phyloP scores from a whole-genome alignment of 106 monocot genomes.

The Allium fistulosum region DNA sequence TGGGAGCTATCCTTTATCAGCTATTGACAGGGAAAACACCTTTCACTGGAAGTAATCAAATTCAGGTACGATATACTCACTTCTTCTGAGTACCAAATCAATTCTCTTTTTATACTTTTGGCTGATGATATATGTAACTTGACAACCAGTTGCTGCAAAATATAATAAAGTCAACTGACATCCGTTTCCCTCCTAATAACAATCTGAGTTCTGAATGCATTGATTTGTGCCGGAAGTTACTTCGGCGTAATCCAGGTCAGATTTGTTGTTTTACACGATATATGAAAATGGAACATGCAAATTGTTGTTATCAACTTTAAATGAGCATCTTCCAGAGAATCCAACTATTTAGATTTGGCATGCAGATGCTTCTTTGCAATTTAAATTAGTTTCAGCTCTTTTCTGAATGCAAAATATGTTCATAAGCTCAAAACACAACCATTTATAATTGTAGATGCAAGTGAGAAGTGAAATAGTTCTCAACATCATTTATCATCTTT shows the following conservation, averaged over 20 bases:
- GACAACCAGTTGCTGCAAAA: slow-evolving; percentile 69
- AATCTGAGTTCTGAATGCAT: slow-evolving; percentile 67
- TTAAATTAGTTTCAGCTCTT: neutral
- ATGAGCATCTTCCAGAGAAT: too few relatives aligned
- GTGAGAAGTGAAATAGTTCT: too few relatives aligned
- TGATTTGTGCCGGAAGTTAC: slow-evolving; percentile 86
- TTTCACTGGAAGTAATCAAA: slow-evolving; percentile 73
- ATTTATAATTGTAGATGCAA: too few relatives aligned
- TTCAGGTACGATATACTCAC: slow-evolving; percentile 49
- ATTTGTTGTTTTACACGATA: neutral
- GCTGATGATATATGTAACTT: slow-evolving; percentile 17
- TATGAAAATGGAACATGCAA: neutral
- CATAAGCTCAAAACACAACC: too few relatives aligned
- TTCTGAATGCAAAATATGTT: neutral
- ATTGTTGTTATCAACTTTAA: too few relatives aligned
- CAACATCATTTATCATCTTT: too few relatives aligned
- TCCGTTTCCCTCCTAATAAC: slow-evolving; percentile 51
- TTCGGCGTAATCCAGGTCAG: slow-evolving; percentile 80
- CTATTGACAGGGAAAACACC: slow-evolving; percentile 79
- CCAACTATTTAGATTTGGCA: too few relatives aligned
- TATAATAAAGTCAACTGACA: slow-evolving; percentile 65
- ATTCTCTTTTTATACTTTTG: neutral
- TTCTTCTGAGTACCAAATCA: neutral
- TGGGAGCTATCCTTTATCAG: slow-evolving; percentile 75
- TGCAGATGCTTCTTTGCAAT: neutral